Percentiles rank a stretch among this genome's conserved stretches.
Conservation (phyloP, 148 eudicot species). For the Vaccinium corymbosum region DNA sequence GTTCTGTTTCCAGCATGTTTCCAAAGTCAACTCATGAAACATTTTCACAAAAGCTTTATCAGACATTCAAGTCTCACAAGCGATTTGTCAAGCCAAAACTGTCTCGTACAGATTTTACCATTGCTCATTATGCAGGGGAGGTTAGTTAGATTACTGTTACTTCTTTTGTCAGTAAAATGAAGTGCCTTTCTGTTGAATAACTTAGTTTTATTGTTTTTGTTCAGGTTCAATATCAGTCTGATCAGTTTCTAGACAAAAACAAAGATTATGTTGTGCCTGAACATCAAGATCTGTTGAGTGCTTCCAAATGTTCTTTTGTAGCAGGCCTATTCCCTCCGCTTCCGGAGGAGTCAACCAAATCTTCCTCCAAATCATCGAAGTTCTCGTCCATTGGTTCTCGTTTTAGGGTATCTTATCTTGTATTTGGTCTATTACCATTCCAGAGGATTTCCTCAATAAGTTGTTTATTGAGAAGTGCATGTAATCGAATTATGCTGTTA, state of each 20-base stretch:
- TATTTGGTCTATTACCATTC: constrained; percentile 8
- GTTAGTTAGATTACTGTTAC: constrained; percentile 34
- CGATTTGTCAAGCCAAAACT: constrained; percentile 94
- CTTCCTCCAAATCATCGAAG: constrained; percentile 69
- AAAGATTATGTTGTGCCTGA: constrained; percentile 98
- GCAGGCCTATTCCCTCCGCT: constrained; percentile 78
- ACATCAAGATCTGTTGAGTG: constrained; percentile 84
- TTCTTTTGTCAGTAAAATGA: not conserved
- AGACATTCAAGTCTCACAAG: constrained; percentile 75
- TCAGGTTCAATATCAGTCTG: constrained; percentile 92
- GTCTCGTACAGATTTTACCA: constrained; percentile 89
- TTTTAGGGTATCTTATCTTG: constrained; percentile 54
- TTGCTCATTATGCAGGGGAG: constrained; percentile 99
- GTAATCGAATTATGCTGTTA: not conserved
- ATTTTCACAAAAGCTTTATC: constrained; percentile 88
- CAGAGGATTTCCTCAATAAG: not conserved
- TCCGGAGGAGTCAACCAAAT: constrained; percentile 64
- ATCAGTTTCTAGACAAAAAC: constrained; percentile 91
- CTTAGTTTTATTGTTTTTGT: constrained; percentile 15
- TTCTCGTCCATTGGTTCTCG: constrained; percentile 93
- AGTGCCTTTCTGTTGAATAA: constrained; percentile 9
- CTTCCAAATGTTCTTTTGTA: constrained; percentile 89
- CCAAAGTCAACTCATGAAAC: constrained; percentile 98
- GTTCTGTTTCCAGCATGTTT: constrained; percentile 76
- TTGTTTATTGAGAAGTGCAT: not conserved